A percentile compares a stretch with the other conserved stretches of the same genome.
Conservation (phyloP, 768 basidiomycete species). For the Termitomyces eurrhizus region DNA sequence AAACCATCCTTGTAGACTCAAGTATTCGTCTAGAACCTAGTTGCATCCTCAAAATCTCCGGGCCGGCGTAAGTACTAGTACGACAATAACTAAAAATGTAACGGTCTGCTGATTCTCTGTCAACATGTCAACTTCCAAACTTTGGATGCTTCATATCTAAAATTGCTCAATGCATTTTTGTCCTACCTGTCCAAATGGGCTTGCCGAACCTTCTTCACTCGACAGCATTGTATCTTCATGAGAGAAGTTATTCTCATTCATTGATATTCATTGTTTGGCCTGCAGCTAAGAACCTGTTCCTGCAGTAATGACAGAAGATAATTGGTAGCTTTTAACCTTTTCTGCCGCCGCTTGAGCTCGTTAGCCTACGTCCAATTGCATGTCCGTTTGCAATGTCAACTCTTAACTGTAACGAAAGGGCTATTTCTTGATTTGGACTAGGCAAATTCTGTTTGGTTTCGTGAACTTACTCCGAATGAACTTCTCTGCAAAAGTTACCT, state of each 20-base stretch:
- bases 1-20: neutral
- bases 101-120: neutral
- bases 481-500: neutral
- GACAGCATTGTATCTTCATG: neutral
- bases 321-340: neutral
- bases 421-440: neutral
- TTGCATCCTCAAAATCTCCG: neutral
- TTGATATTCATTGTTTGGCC: neutral
- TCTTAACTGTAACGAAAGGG: neutral
- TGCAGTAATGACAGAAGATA: neutral
- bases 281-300: neutral
- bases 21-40: too few species aligned
- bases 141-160: neutral
- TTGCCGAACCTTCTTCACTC: neutral
- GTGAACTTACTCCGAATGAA: neutral
- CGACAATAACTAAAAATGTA: neutral
- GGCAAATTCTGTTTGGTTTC: neutral
- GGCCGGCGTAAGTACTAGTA: neutral
- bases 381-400: neutral
- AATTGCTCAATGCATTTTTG: neutral
- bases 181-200: neutral
- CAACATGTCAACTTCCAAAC: neutral
- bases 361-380: neutral
- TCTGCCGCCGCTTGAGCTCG: neutral
- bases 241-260: neutral